Evolutionary conservation across 176 grass and related monocot species (phyloP), one percentile per base, ranked within the genome.

Genomic region (Zoysia japonica): DNA sequence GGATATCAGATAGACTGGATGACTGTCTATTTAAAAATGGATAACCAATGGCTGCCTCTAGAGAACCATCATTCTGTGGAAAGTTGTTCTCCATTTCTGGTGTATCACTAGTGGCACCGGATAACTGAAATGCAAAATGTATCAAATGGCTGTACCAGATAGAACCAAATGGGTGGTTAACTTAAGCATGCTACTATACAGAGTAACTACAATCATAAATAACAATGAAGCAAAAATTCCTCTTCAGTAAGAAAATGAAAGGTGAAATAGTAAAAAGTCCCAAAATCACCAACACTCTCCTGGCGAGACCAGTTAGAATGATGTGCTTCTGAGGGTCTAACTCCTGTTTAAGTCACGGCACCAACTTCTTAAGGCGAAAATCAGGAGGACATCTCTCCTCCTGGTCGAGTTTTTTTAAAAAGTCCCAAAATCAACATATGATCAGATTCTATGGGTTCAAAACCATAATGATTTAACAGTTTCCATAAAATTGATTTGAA

Each of bases 1-100:
- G 71, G 61, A 86, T 60, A 74, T 82, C 73, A 67, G 90, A 86
- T 39, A 92, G 65, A 76, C 80, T 88, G 39, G 85, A 86, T 73
- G 86, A 89, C 28, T 74, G 67, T 38, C 73, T 69, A 49, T 57
- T 89, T 43, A 86, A 77, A 78, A 78, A 72, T 10, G 86, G 75
- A 61, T 51, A 45, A 54, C 67, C 12, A 14, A 80, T 69, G 9
- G 65, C 80, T 63, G 80, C 75, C 70, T 71, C 87, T 39, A 89
- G 70, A 75, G 78, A 76, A 49, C 73, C 67, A 83, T 72, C 82
- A 83, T 88, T 79, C 80, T 82, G 73, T 9, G 63, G 15, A 47
- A 76, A 49, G 51, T 54, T 82, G 66, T 81, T 93, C 61, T 72
- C 60, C 46, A 42, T 28, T 83, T 77, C 39, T 80, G 85, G 42